Percentiles rank a stretch among this genome's conserved stretches.
These are phyloP conservation scores for Dryadomyces quercivorus DNA, from an alignment of 2,329 filamentous ascomycete species.

Conservation along the genomic window DNA sequence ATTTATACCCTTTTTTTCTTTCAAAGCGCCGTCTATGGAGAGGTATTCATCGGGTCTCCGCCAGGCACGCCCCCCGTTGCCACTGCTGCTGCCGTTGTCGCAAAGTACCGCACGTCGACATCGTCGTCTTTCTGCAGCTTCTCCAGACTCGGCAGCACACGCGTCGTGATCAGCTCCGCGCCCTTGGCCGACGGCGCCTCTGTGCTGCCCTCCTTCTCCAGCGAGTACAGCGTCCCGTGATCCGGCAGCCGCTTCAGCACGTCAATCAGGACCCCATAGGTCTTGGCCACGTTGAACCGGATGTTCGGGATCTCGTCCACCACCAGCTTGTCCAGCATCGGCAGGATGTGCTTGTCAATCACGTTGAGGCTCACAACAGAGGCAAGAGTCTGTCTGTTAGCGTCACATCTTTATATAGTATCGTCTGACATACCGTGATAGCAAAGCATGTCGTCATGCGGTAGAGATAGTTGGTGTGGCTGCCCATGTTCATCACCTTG, in stretches of 20 bases:
- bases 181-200: slow-evolving; percentile 56
- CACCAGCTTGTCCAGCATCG: slow-evolving; percentile 91
- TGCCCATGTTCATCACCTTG: slow-evolving; percentile 97
- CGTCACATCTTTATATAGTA: not conserved
- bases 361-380: slow-evolving; percentile 88
- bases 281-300: slow-evolving; percentile 98
- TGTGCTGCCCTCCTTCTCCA: slow-evolving; percentile 64
- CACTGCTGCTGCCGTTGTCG: slow-evolving; percentile 68
- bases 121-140: slow-evolving; percentile 96
- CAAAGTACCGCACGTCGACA: slow-evolving; percentile 96
- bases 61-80: slow-evolving; percentile 32
- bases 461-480: slow-evolving; percentile 97
- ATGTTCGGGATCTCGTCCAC: slow-evolving; percentile 96
- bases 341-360: slow-evolving; percentile 83
- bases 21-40: slow-evolving; percentile 40
- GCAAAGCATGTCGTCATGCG: slow-evolving; percentile 99
- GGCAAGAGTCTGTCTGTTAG: slow-evolving; percentile 61
- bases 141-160: slow-evolving; percentile 79
- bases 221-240: slow-evolving; percentile 69
- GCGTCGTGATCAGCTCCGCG: slow-evolving; percentile 70
- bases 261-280: slow-evolving; percentile 78
- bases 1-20: slow-evolving; percentile 14
- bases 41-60: slow-evolving; percentile 53
- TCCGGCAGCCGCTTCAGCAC: slow-evolving; percentile 87
- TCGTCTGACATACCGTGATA: slow-evolving; percentile 63